Conservation (phyloP, 2,329 filamentous ascomycete genomes). For the Fusarium foetens region DNA sequence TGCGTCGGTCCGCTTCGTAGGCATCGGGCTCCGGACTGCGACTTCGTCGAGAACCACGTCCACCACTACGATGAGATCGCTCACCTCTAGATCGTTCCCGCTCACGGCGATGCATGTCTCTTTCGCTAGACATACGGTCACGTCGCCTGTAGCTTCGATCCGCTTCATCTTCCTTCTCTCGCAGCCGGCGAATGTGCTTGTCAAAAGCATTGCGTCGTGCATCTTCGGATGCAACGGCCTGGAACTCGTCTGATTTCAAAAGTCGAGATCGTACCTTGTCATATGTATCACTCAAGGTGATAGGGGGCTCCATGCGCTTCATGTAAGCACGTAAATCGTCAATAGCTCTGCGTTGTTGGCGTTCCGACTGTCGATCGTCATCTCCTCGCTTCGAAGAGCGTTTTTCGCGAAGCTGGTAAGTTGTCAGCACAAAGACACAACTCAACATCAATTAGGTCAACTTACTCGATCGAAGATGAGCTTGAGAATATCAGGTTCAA, state of each 20-base stretch:
- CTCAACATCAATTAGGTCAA: constrained; percentile 15
- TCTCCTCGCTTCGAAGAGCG: constrained; percentile 80
- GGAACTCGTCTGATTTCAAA: constrained; percentile 84
- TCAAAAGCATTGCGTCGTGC: constrained; percentile 86
- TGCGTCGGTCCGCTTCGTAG: constrained; percentile 94
- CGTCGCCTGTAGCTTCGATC: constrained; percentile 72
- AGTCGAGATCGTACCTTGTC: constrained; percentile 86
- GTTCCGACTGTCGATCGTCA: constrained; percentile 86
- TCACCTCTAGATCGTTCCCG: constrained; percentile 69
- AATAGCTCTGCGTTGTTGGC: constrained; percentile 83
- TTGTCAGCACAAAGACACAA: constrained; percentile 1
- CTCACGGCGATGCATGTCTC: constrained; percentile 69
- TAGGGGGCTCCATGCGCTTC: constrained; percentile 89
- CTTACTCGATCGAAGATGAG: constrained; percentile 85
- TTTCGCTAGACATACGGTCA: constrained; percentile 64
- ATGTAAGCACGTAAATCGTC: constrained; percentile 87
- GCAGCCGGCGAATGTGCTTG: constrained; percentile 89
- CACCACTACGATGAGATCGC: constrained; percentile 69
- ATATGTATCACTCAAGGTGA: constrained; percentile 82
- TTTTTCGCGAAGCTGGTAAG: constrained; percentile 80
- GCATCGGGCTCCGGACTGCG: constrained; percentile 92
- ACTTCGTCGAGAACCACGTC: constrained; percentile 71
- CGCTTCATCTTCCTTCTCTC: constrained; percentile 86
- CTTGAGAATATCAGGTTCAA: constrained; percentile 80
- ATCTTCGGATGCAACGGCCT: constrained; percentile 84